Evolutionary conservation across 2,329 filamentous ascomycete species (phyloP).

Genomic region (Exophiala sideris): DNA sequence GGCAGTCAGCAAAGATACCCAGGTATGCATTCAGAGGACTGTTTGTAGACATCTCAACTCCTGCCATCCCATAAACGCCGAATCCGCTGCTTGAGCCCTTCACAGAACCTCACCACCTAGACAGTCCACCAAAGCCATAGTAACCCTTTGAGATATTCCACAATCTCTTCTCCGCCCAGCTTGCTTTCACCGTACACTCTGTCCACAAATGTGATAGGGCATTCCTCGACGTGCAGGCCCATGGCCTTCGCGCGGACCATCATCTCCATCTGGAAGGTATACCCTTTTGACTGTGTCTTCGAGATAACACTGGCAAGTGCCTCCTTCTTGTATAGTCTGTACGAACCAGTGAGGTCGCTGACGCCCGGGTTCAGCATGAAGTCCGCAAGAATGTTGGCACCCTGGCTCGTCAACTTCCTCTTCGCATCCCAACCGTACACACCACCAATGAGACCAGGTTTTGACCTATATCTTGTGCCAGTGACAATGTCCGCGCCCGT

Average conservation of each 20-base stretch:
- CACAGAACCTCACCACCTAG: constrained; percentile 34
- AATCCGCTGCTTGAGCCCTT: not conserved
- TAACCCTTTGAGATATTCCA: constrained; percentile 89
- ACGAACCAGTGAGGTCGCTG: constrained; percentile 91
- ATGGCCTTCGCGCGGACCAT: constrained; percentile 96
- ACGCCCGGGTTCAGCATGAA: constrained; percentile 90
- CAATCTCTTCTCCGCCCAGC: constrained; percentile 90
- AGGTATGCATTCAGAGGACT: too few relatives aligned
- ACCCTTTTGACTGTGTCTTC: constrained; percentile 92
- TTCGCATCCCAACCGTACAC: constrained; percentile 97
- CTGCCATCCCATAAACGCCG: not conserved
- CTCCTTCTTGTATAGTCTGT: constrained; percentile 87
- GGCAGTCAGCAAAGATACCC: not conserved
- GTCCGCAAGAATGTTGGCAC: constrained; percentile 93
- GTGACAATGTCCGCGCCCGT: constrained; percentile 94
- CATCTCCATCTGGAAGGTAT: constrained; percentile 99
- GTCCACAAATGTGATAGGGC: constrained; percentile 95
- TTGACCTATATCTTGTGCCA: constrained; percentile 81
- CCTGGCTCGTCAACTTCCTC: constrained; percentile 69
- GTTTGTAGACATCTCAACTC: not conserved
- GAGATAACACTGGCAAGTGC: constrained; percentile 87
- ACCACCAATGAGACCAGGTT: constrained; percentile 63
- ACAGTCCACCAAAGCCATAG: constrained; percentile 75
- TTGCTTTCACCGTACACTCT: constrained; percentile 93
- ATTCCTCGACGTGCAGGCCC: constrained; percentile 90